Percentiles rank a stretch among this genome's conserved stretches.
Conservation (phyloP, 331 rosid species). For the Pyracantha coccinea region DNA sequence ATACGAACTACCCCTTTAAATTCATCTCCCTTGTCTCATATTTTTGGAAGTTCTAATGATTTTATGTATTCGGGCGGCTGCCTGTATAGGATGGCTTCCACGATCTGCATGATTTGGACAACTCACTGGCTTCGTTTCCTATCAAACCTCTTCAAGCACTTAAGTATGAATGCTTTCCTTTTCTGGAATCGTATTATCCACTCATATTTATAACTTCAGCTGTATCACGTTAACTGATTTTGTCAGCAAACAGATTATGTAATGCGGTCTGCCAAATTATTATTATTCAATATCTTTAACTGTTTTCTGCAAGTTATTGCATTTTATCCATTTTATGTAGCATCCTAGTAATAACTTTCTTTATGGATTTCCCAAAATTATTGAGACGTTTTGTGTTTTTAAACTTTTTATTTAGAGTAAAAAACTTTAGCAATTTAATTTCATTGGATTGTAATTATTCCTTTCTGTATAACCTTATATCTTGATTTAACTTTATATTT, state of each 20-base stretch:
- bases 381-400: background rate
- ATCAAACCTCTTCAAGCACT: conserved; percentile 94
- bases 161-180: conserved; percentile 42
- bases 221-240: background rate
- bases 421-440: background rate
- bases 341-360: background rate
- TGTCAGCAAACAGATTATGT: background rate
- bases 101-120: conserved; percentile 69
- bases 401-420: too few relatives aligned
- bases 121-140: conserved; percentile 83
- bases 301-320: background rate
- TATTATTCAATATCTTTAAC: background rate
- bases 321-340: background rate
- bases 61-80: conserved; percentile 3
- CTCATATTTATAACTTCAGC: background rate
- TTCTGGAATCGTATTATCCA: background rate
- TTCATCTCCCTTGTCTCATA: background rate
- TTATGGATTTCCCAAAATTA: background rate
- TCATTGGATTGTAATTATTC: background rate
- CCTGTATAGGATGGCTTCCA: conserved; percentile 62
- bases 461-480: background rate
- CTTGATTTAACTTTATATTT: background rate
- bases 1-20: background rate
- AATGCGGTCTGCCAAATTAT: background rate
- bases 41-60: conserved; percentile 10